A percentile compares a stretch with the other conserved stretches of the same genome.
phyloP scores from a whole-genome alignment of 192 early-diverging fungal species.

The Tieghemiomyces parasiticus region DNA sequence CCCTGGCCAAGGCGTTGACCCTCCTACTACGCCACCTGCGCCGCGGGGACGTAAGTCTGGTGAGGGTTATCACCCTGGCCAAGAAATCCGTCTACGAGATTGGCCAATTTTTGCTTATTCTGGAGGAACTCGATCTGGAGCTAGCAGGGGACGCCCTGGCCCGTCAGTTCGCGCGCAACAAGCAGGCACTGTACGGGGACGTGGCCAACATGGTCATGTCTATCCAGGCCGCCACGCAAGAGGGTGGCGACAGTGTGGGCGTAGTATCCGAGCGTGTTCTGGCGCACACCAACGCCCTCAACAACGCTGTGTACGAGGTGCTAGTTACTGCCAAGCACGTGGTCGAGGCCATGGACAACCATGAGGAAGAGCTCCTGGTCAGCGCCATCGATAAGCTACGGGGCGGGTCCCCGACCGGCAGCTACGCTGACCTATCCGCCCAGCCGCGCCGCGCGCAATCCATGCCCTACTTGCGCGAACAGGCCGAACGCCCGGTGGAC shows the following conservation, averaged over 20 bases:
- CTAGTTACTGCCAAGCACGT: conserved; percentile 32
- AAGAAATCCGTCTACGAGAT: conserved; percentile 31
- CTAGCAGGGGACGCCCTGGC: conserved; percentile 16
- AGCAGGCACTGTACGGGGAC: conserved; percentile 46
- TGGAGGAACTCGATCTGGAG: conserved; percentile 34
- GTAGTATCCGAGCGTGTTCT: conserved; percentile 34
- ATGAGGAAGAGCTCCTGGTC: conserved; percentile 21
- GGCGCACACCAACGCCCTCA: conserved; percentile 29
- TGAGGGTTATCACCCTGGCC: conserved; percentile 23
- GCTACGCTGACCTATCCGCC: conserved; percentile 10
- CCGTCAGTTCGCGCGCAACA: conserved; percentile 39
- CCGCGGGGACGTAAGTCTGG: conserved; percentile 11
- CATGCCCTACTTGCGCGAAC: conserved; percentile 4
- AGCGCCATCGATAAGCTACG: conserved; percentile 17
- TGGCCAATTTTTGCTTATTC: conserved; percentile 31
- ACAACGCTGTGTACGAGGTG: conserved; percentile 37
- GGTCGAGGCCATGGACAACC: conserved; percentile 31
- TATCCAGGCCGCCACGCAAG: conserved; percentile 28
- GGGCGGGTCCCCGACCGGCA: background rate
- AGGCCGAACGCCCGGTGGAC: background rate
- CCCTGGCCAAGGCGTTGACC: conserved; percentile 20
- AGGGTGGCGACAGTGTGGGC: background rate
- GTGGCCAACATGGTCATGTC: conserved; percentile 43
- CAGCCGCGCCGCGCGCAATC: conserved; percentile 12
- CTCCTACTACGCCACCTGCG: conserved; percentile 19